Conservation (phyloP, 148 eudicot genomes). For the Talinum fruticosum region DNA sequence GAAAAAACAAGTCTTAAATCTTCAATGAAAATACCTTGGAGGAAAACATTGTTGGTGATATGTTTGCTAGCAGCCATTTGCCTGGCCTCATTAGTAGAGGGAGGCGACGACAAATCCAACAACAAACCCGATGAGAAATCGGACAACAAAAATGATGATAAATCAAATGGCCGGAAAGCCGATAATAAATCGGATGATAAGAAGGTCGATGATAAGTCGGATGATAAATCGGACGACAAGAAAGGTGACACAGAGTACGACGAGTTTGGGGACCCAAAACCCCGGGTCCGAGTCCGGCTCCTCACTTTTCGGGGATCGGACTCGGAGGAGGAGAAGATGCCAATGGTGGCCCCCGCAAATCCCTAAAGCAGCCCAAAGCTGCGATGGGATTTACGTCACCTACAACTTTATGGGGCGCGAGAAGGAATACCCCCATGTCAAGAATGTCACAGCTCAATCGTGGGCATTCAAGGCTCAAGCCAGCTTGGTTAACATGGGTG, state of each 20-base stretch:
- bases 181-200: not conserved
- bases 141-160: not conserved
- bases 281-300: constrained; percentile 12
- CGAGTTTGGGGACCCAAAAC: constrained; percentile 40
- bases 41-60: not conserved
- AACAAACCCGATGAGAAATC: not conserved
- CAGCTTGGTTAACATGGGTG: constrained; percentile 44
- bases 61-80: not conserved
- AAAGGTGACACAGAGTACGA: constrained; percentile 20
- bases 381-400: constrained; percentile 53
- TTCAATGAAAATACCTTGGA: constrained; percentile 4
- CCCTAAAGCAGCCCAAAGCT: constrained; percentile 29
- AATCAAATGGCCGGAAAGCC: not conserved
- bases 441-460: constrained; percentile 44
- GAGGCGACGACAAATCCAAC: not conserved
- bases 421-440: constrained; percentile 44
- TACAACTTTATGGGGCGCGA: constrained; percentile 39
- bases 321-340: not conserved
- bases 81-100: not conserved
- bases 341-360: constrained; percentile 22
- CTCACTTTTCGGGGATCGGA: constrained; percentile 6
- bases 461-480: constrained; percentile 47
- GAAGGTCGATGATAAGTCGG: not conserved
- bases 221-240: not conserved
- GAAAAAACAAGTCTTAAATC: constrained; percentile 18